These are phyloP conservation scores for Pseudozyma sp. DNA, from an alignment of 1,284 basidiomycete species.

Conservation along the genomic window DNA sequence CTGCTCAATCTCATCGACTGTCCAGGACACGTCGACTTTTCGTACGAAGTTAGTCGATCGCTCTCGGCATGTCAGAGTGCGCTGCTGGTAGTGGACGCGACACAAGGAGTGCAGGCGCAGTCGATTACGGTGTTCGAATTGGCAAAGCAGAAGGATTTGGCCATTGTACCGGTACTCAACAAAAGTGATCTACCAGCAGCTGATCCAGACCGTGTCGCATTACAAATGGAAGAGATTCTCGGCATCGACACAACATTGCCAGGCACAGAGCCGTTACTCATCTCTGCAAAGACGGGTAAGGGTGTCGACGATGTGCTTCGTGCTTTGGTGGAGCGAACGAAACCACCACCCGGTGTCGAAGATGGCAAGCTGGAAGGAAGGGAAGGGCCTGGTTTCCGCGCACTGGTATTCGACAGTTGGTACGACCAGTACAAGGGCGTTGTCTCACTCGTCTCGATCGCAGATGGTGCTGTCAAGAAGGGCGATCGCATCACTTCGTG, in stretches of 20 bases:
- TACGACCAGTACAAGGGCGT: conserved; percentile 97
- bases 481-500: conserved; percentile 79
- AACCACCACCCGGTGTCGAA: conserved; percentile 58
- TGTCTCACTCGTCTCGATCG: conserved; percentile 86
- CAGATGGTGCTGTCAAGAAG: conserved; percentile 74
- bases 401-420: conserved; percentile 89
- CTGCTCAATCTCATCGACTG: conserved; percentile 97
- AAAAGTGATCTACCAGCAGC: conserved; percentile 75
- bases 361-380: conserved; percentile 46
- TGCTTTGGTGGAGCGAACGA: conserved; percentile 80
- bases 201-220: conserved; percentile 43
- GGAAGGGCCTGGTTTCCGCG: conserved; percentile 72
- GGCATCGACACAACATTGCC: conserved; percentile 73
- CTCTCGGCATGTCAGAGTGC: conserved; percentile 94
- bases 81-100: conserved; percentile 89
- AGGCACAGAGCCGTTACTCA: conserved; percentile 54
- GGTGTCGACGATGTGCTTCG: conserved; percentile 81
- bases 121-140: conserved; percentile 94
- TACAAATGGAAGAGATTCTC: conserved; percentile 61
- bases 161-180: conserved; percentile 92
- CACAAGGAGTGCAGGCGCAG: conserved; percentile 97
- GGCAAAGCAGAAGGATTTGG: conserved; percentile 79
- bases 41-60: conserved; percentile 89
- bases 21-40: conserved; percentile 73
- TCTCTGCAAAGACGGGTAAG: conserved; percentile 89